Evolutionary conservation across 345 rosid genomes (phyloP), one percentile per base, ranked within the genome.

Genomic region (Leavenworthia alabamica): DNA sequence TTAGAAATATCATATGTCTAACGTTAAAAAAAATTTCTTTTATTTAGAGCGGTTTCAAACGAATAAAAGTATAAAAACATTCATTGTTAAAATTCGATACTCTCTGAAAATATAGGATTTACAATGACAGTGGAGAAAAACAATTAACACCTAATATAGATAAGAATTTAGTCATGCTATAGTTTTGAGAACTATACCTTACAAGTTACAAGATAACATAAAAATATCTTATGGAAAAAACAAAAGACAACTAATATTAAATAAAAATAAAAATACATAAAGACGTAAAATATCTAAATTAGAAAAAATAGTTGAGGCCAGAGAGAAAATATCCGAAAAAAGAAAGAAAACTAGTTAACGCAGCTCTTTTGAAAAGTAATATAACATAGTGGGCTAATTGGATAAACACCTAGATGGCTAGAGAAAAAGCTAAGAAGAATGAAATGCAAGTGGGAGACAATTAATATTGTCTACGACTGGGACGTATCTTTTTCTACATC

Each of bases 361-460:
- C 11, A 19, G 19, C 6, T 19, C 0, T 41, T 17, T 43, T 43
- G 4, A 43, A 43, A 10, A 44, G 26, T 16, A 41, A 41, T 41
- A n/a, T 37, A n/a, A 37, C 5, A n/a, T n/a, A 20, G 22, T 20
- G 22, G 22, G 2, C 22, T 20, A 37, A 37, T 37, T 7, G 41
- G 16, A 37, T 37, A 37, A 37, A 37, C 16, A n/a, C 2, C 5
- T 4, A 37, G 16, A 37, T 37, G 6, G 2, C 3, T 7, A n/a
- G 2, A 37, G 13, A 13, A 37, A 37, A 37, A 3, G 8, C 6
- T 37, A 13, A 13, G 33, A 7, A 60, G 37, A 48, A 11, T 35
- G 19, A 29, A 41, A 52, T 15, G 29, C 68, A 64, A 64, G 51
- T 64, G 68, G 68, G 31, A 43, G 42, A 64, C 68, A 62, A 39